A percentile compares a stretch with the other conserved stretches of the same genome.
phyloP scores from a whole-genome alignment of 2,329 filamentous ascomycete species.

The Pyrenochaeta sp. region DNA sequence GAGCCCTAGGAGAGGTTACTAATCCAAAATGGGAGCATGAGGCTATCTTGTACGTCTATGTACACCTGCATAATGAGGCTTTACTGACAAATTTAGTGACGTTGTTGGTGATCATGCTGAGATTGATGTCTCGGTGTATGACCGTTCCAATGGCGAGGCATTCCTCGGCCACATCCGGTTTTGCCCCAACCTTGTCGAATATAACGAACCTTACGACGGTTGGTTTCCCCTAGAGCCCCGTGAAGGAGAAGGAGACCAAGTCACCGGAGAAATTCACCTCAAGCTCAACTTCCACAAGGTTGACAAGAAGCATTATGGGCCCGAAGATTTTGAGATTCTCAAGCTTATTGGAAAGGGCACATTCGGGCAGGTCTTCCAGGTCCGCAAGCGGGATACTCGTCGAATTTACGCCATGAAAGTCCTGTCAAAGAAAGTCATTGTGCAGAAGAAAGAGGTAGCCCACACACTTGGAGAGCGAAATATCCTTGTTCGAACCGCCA shows the following conservation, averaged over 20 bases:
- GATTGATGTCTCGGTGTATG: conserved; percentile 93
- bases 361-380: conserved; percentile 98
- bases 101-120: conserved; percentile 90
- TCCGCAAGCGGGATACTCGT: conserved; percentile 93
- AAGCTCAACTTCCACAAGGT: conserved; percentile 87
- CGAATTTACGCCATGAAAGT: conserved; percentile 99
- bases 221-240: conserved; percentile 87
- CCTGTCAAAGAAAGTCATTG: conserved; percentile 98
- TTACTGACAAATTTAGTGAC: conserved; percentile 69
- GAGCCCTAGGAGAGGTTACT: conserved; percentile 71
- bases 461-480: conserved; percentile 97
- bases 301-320: conserved; percentile 84
- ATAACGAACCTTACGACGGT: conserved; percentile 75
- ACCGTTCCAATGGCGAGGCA: conserved; percentile 82
- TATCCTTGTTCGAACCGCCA: conserved; percentile 94
- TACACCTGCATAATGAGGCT: conserved; percentile 5
- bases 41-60: conserved; percentile 81
- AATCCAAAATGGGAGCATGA: conserved; percentile 96
- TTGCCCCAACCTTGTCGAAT: conserved; percentile 71
- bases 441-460: conserved; percentile 98
- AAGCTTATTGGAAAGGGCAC: conserved; percentile 98
- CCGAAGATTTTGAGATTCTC: conserved; percentile 93
- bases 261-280: conserved; percentile 86
- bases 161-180: conserved; percentile 92
- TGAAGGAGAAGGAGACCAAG: conserved; percentile 78